Evolutionary conservation across 1,284 basidiomycete genomes (phyloP).

Genomic region (Thecaphora thlaspeos): DNA sequence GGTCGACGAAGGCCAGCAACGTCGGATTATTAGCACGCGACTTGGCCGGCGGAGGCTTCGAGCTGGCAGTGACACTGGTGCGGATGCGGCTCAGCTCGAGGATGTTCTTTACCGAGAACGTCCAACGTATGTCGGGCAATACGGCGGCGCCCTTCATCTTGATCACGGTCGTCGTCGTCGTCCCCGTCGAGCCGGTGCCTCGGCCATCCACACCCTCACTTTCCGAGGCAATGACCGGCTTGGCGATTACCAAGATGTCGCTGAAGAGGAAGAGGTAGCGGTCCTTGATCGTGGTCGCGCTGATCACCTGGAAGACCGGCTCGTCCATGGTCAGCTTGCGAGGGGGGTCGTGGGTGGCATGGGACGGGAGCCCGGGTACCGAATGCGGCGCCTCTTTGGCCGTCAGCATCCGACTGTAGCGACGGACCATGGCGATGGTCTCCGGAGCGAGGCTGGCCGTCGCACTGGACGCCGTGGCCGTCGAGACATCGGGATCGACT

Average conservation of each 20-base stretch:
- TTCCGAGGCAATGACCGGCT: conserved; percentile 59
- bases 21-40: conserved; percentile 32
- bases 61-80: conserved; percentile 30
- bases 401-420: conserved; percentile 43
- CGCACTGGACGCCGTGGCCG: neutral
- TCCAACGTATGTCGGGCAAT: conserved; percentile 37
- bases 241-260: conserved; percentile 81
- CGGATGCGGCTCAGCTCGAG: conserved; percentile 35
- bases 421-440: conserved; percentile 42
- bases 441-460: conserved; percentile 21
- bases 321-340: conserved; percentile 79
- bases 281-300: conserved; percentile 89
- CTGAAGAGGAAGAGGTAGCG: conserved; percentile 92
- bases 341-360: conserved; percentile 69
- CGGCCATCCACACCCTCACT: conserved; percentile 62
- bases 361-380: conserved; percentile 13
- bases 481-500: conserved; percentile 2
- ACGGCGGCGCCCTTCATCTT: conserved; percentile 25
- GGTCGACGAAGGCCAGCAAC: conserved; percentile 67
- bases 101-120: conserved; percentile 43
- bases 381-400: conserved; percentile 3
- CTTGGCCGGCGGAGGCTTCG: conserved; percentile 16
- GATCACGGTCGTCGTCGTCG: conserved; percentile 59
- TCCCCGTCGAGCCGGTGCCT: conserved; percentile 64
- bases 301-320: conserved; percentile 88